phyloP scores from a whole-genome alignment of 2,329 filamentous ascomycete genomes.

The Colletotrichum sp. region DNA sequence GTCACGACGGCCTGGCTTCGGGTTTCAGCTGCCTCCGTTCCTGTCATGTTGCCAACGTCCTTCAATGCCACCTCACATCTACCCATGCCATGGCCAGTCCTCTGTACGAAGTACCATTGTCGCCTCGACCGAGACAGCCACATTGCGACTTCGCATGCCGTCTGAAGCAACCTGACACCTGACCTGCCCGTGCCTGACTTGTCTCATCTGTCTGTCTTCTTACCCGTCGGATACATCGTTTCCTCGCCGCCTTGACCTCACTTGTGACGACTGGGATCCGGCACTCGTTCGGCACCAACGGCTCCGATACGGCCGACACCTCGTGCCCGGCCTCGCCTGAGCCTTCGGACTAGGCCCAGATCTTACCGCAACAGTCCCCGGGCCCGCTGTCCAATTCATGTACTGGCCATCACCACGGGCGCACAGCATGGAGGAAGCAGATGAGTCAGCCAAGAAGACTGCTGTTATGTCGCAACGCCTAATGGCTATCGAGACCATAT shows the following conservation, averaged over 20 bases:
- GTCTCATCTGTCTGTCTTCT: neutral
- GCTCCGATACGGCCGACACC: neutral
- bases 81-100: neutral
- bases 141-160: neutral
- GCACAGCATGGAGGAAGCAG: conserved; percentile 83
- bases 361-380: conserved; percentile 67
- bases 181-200: neutral
- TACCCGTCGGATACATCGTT: neutral
- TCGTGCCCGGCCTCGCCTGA: neutral
- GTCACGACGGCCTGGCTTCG: neutral
- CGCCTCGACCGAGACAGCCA: neutral
- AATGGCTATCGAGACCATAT: conserved; percentile 66
- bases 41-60: neutral
- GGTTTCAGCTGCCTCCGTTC: neutral
- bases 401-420: conserved; percentile 42
- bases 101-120: neutral
- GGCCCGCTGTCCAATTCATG: neutral
- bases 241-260: neutral
- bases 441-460: conserved; percentile 65
- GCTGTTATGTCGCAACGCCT: conserved; percentile 38
- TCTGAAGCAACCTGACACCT: conserved; percentile 1
- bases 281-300: neutral
- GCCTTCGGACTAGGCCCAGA: neutral
- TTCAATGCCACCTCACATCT: neutral
- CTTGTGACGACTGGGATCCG: neutral